Percentiles rank a stretch among this genome's conserved stretches.
phyloP scores from a whole-genome alignment of 352 stramenopile genomes.

The Phytopythium helicoides region DNA sequence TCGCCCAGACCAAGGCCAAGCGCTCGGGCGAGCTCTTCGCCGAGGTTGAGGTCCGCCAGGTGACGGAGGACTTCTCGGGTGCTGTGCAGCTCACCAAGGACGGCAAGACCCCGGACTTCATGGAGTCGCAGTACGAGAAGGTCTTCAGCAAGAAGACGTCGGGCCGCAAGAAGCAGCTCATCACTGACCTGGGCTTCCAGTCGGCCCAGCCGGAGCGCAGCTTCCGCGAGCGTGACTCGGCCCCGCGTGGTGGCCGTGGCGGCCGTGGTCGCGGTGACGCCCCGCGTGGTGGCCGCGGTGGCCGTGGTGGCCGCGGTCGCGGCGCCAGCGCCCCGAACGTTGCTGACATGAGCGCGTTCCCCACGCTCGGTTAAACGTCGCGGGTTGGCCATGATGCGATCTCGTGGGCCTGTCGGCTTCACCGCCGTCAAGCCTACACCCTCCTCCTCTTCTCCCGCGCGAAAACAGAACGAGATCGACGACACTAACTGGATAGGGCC shows the following conservation, averaged over 20 bases:
- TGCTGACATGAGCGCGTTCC: constrained; percentile 83
- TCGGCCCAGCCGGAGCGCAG: constrained; percentile 63
- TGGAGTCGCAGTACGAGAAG: constrained; percentile 89
- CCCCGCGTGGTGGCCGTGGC: constrained; percentile 39
- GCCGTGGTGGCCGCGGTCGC: constrained; percentile 18
- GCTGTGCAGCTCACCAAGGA: constrained; percentile 79
- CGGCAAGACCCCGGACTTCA: constrained; percentile 86
- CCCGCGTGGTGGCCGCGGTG: constrained; percentile 29
- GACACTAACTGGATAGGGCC: constrained; percentile 53
- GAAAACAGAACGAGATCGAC: constrained; percentile 47
- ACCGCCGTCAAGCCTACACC: constrained; percentile 3
- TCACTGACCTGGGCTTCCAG: constrained; percentile 86
- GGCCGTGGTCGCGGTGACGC: constrained; percentile 26
- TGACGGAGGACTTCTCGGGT: constrained; percentile 89
- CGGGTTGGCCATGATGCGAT: constrained; percentile 54
- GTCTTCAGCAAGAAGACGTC: constrained; percentile 96
- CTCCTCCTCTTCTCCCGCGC: constrained; percentile 56
- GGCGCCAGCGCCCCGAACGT: constrained; percentile 55
- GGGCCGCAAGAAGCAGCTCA: constrained; percentile 91
- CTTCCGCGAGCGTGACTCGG: constrained; percentile 59
- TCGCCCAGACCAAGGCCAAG: constrained; percentile 78
- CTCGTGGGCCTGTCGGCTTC: constrained; percentile 36
- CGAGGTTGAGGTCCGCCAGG: constrained; percentile 77
- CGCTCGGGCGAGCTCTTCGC: constrained; percentile 78
- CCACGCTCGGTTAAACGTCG: constrained; percentile 72